Percentiles rank a stretch among this genome's conserved stretches.
phyloP scores from a whole-genome alignment of 768 basidiomycete genomes.

The Chlorophyllum brunneum region DNA sequence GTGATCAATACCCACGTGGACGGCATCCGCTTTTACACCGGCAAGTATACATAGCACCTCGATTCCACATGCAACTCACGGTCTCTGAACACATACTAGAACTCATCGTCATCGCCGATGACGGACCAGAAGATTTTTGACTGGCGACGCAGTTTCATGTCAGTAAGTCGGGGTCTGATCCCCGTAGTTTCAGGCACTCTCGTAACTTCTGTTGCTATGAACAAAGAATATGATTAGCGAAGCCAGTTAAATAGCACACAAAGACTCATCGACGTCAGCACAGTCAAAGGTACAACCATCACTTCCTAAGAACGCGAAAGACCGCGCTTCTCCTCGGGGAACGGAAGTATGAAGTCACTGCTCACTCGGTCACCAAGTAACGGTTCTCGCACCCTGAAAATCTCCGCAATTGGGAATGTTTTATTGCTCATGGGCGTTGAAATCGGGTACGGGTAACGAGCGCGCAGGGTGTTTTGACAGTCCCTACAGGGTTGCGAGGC shows the following conservation, averaged over 20 bases:
- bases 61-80: neutral
- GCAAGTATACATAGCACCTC: conserved; percentile 8
- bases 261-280: conserved; percentile 1
- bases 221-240: neutral
- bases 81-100: neutral
- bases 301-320: neutral
- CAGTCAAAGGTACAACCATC: neutral
- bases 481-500: neutral
- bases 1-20: conserved; percentile 25
- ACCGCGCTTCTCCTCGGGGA: conserved; percentile 4
- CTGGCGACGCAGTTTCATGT: neutral
- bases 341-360: conserved; percentile 1
- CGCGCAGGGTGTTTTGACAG: neutral
- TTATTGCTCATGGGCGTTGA: neutral
- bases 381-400: neutral
- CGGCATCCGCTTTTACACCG: conserved; percentile 27
- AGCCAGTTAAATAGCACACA: neutral
- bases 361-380: neutral
- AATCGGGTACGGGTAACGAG: neutral
- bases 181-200: no score
- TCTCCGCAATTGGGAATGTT: neutral
- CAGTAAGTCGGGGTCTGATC: no score
- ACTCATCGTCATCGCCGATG: conserved; percentile 6
- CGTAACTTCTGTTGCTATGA: neutral
- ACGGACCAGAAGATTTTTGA: neutral